These are phyloP conservation scores for Iris macrosiphon DNA, from an alignment of 106 monocot genomes.

Conservation along the genomic window DNA sequence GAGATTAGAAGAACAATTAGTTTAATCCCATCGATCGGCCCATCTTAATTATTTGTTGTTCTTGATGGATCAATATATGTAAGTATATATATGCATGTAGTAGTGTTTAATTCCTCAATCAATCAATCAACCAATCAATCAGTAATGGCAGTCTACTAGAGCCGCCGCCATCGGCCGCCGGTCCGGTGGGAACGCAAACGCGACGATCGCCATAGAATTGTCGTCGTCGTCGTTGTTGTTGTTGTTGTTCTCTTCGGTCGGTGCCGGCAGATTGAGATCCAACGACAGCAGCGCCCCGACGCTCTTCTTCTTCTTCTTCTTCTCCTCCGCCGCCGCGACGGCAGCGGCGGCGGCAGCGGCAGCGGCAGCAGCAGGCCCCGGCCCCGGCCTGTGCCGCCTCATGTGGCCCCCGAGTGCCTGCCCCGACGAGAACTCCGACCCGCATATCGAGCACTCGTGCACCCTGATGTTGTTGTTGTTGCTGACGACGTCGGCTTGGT, in stretches of 20 bases:
- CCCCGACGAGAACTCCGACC: constrained; percentile 77
- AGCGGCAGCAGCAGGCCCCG: not conserved
- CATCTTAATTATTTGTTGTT: not conserved
- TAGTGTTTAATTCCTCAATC: too few relatives aligned
- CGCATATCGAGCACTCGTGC: constrained; percentile 82
- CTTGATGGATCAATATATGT: too few relatives aligned
- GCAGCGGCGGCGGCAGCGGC: not conserved
- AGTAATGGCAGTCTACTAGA: constrained; percentile 51
- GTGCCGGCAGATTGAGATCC: constrained; percentile 50
- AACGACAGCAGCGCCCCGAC: constrained; percentile 28
- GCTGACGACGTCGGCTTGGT: not conserved
- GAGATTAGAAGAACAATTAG: constrained; percentile 11
- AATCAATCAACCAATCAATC: too few relatives aligned
- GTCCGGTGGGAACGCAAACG: not conserved
- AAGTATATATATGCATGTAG: too few relatives aligned
- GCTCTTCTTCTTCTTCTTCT: constrained; percentile 22
- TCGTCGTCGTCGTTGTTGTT: constrained; percentile 4
- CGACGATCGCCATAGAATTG: not conserved
- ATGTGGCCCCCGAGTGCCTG: constrained; percentile 98
- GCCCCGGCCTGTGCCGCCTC: constrained; percentile 65
- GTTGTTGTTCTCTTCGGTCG: too few relatives aligned
- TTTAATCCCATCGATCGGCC: not conserved
- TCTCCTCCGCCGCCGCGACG: not conserved
- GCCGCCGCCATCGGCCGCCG: constrained; percentile 20
- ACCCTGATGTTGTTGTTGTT: constrained; percentile 17